Conservation (phyloP, 352 stramenopile species). For the Thraustochytrium striatum region DNA sequence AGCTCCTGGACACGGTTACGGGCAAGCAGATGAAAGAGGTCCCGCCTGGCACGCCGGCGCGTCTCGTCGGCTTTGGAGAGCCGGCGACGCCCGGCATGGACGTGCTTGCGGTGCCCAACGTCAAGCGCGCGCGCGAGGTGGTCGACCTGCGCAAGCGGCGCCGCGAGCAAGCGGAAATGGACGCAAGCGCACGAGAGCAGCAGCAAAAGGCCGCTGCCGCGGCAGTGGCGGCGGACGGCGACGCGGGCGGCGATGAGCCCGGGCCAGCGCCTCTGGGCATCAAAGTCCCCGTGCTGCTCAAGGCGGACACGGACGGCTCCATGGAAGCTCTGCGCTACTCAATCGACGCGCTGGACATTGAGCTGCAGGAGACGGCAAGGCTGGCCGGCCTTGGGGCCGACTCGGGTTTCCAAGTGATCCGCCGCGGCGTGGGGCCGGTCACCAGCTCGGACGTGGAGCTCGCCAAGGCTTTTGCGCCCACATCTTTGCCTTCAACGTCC, state of each 20-base stretch:
- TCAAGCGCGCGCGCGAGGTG: constrained; percentile 73
- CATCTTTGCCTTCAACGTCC: constrained; percentile 82
- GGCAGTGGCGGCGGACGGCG: constrained; percentile 64
- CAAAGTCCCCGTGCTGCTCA: constrained; percentile 89
- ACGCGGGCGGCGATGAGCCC: constrained; percentile 72
- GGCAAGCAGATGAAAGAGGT: constrained; percentile 75
- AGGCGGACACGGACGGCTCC: constrained; percentile 94
- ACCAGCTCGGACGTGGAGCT: constrained; percentile 74
- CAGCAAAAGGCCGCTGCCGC: constrained; percentile 47
- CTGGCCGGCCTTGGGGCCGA: constrained; percentile 70
- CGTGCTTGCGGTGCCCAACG: constrained; percentile 66
- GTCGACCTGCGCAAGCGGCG: constrained; percentile 61
- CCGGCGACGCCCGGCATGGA: constrained; percentile 70
- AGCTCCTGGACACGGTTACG: constrained; percentile 61
- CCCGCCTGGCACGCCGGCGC: constrained; percentile 80
- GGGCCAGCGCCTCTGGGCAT: background rate
- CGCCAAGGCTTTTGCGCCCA: constrained; percentile 69
- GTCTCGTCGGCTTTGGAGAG: constrained; percentile 74
- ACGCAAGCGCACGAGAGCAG: constrained; percentile 53
- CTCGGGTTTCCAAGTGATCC: constrained; percentile 60
- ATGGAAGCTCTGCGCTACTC: constrained; percentile 78
- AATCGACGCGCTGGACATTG: constrained; percentile 50
- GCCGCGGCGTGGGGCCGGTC: constrained; percentile 59
- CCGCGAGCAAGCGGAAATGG: constrained; percentile 55
- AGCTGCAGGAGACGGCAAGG: constrained; percentile 44